Base-by-base conservation (phyloP, 345 rosid species). In the Toxicodendron radicans region DNA sequence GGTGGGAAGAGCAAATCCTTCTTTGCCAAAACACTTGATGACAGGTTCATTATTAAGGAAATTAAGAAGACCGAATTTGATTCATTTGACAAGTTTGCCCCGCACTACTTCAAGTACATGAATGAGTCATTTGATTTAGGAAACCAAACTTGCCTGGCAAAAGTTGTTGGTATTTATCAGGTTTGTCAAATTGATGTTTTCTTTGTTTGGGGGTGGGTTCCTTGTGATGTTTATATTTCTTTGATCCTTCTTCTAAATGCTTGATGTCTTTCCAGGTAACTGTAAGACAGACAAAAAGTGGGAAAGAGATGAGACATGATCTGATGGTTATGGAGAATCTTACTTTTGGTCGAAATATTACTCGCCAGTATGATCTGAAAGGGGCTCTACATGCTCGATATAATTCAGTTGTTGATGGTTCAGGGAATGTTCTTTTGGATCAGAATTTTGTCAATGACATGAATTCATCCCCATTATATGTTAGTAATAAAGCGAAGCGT, bases 291-390 rank as follows among this genome's bases (percentile, higher is more conserved):
- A 71, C 87, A 49, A 95, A 90, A 80, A 73, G 85, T 13, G 98
- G 99, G 49, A 95, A 89, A 82, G 98, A 95, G 82, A 71, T 67
- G n/a, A 80, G 89, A 33, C 93, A 88, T 60, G 99, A 95, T 83
- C 87, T 95, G 74, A 89, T 93, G 98, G 97, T 95, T 67, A 95
- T 95, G 97, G 99, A 95, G 89, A 95, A 95, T 80, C 96, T 95
- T 57, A 85, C 89, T 59, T 95, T 85, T 35, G 87, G 92, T 43
- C 79, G 91, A 65, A 90, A 84, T 66, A 79, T 93, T 32, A 82
- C 86, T 78, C 98, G 99, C 10, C 97, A 86, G 69, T 95, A 95
- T 48, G 99, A 95, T 80, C 94, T 95, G 32, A 95, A 95, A 85
- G 99, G 99, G 1, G 97, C 98, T 63, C 75, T 93, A 1, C 95